Evolutionary conservation across 2,329 filamentous ascomycete species (phyloP).

Genomic region (Botrytis deweyae): DNA sequence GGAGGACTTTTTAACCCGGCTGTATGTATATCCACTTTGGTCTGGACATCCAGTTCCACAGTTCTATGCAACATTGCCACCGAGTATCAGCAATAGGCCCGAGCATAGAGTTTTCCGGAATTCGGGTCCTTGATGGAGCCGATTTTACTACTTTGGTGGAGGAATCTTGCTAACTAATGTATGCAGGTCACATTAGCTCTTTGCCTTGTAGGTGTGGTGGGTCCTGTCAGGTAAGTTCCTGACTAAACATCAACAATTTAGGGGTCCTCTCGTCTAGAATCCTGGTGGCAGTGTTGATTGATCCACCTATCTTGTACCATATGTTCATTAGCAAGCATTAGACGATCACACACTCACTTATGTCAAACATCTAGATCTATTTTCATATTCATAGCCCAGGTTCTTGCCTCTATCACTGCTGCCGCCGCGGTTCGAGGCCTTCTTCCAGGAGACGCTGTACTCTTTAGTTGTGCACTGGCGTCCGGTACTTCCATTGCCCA

Average conservation of each 20-base stretch:
- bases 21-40: conserved; percentile 39
- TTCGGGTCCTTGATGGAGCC: background rate
- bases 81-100: conserved; percentile 12
- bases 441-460: background rate
- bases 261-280: background rate
- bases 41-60: conserved; percentile 39
- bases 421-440: conserved; percentile 3
- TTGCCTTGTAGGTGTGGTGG: conserved; percentile 12
- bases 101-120: conserved; percentile 10
- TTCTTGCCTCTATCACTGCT: conserved; percentile 8
- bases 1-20: conserved; percentile 54
- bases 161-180: background rate
- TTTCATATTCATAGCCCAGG: conserved; percentile 35
- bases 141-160: background rate
- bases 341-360: background rate
- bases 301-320: background rate
- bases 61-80: conserved; percentile 24
- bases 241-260: background rate
- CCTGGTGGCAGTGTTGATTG: background rate
- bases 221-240: background rate
- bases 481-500: conserved; percentile 34
- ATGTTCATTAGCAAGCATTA: background rate
- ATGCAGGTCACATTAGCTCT: conserved; percentile 9
- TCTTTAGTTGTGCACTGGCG: background rate
- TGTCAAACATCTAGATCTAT: conserved; percentile 29